Evolutionary conservation across 116 monocot species (phyloP), one percentile per base, ranked within the genome.

Genomic region (Iris pallida): DNA sequence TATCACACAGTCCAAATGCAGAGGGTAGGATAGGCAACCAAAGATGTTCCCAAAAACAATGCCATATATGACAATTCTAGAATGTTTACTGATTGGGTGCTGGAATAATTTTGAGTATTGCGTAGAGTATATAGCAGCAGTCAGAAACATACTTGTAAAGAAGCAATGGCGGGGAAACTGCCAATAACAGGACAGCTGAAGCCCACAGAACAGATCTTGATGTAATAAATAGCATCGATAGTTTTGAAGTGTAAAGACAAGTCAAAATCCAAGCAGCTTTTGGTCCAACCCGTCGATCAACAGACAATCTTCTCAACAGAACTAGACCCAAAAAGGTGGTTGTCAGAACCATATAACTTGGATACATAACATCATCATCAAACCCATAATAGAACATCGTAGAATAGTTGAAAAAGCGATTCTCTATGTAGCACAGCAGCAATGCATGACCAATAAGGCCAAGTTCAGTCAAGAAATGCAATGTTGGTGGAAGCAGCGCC

Each of bases 351-450:
- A 92, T 90, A 70, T 98, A 98, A 72, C 86, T 93, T 14, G 98
- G 98, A 78, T 93, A 98, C 79, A 98, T 88, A 65, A 93, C 90
- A 13, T 98, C 98, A 19, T 86, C 93, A 63, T 90, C 98, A 80
- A 83, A 93, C 61, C 98, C 93, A 88, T 78, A 98, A 78, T 83
- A 98, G 70, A 93, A 98, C 61, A 93, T 76, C 14, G 68, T 65
- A 47, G 84, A 77, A 76, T 93, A 88, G 71, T 98, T 98, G 79
- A 88, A 93, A 71, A 98, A 89, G 16, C 85, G 87, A 68, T 98
- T 81, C 69, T 98, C 98, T 68, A 98, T 88, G 71, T 90, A 86
- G 84, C 93, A 90, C 12, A 98, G 71, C 57, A 93, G 73, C 64
- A 98, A 77, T 64, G 93, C 82, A 82, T 98, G 88, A 57, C 83